phyloP scores from a whole-genome alignment of 2,329 filamentous ascomycete genomes.

The Aureobasidium subglaciale region DNA sequence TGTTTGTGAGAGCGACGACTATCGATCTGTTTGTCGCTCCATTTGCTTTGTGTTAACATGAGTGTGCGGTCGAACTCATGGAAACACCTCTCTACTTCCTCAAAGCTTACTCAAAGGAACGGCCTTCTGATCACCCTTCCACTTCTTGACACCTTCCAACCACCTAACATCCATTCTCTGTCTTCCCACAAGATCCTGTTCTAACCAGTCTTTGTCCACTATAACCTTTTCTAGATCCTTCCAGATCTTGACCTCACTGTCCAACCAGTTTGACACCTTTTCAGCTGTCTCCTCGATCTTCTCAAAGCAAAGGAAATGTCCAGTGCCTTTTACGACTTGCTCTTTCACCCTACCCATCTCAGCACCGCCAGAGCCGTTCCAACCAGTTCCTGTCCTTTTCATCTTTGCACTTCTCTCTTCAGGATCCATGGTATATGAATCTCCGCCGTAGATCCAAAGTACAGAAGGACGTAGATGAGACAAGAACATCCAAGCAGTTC shows the following conservation, averaged over 20 bases:
- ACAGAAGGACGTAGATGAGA: conserved; percentile 56
- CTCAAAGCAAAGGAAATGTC: conserved; percentile 83
- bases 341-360: conserved; percentile 60
- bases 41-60: too few species aligned
- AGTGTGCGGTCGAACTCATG: too few species aligned
- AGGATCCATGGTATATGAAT: conserved; percentile 50
- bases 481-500: conserved; percentile 50
- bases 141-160: conserved; percentile 9
- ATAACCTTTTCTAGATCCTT: conserved; percentile 21
- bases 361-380: conserved; percentile 61
- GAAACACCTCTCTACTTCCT: neutral
- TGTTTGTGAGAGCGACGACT: too few species aligned
- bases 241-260: conserved; percentile 29
- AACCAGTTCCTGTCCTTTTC: conserved; percentile 53
- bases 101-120: conserved; percentile 3
- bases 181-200: neutral
- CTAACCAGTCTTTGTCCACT: neutral
- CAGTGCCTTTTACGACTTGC: conserved; percentile 56
- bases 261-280: conserved; percentile 31
- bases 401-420: conserved; percentile 52
- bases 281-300: conserved; percentile 59
- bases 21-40: too few species aligned
- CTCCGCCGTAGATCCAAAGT: conserved; percentile 61
- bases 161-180: conserved; percentile 2
- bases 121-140: neutral